Base-by-base conservation (phyloP, 768 basidiomycete species). In the Lactarius hatsudake region DNA sequence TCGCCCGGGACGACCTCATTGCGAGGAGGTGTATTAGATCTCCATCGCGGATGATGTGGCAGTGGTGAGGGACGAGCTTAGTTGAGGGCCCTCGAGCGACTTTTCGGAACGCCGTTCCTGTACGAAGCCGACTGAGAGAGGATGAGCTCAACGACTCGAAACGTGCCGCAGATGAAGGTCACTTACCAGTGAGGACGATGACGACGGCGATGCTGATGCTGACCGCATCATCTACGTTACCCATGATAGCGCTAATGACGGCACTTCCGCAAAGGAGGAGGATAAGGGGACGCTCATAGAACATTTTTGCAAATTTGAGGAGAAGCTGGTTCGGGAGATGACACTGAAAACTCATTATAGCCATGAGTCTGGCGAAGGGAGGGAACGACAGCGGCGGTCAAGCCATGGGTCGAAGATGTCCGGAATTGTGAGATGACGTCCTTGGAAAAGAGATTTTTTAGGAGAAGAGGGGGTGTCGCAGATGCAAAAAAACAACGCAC, bases 31-130 rank as follows among this genome's bases (percentile, higher is more conserved):
- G 93, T 45, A 86, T 76, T 15, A 86, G 85, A 71, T 86, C 83
- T 34, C 85, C 85, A 77, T 89, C 89, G 17, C 95, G 90, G 62
- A 91, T 82, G 68, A 97, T 87, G 74, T 96, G 94, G 74, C 94
- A 96, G 75, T 96, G 94, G 76, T 98, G 96, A 0, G 96, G 96
- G 26, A 98, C 96, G 51, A 98, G 89, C 77, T 96, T 97, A n/a
- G 80, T 95, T 97, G 40, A 98, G 81, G 0, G 96, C n/a, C 94
- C 77, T 97, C 94, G 32, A 98, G 81, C 67, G 92, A 94, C 78
- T 97, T 88, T 75, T 98, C 96, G 1, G 96, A 98, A 38, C 96
- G 84, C 68, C 91, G 87, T 76, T 98, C 96, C 77, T 98, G 96
- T 36, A 98, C 87, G 74, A 98, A 98, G 12, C 94, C 96, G 69